Evolutionary conservation across 768 basidiomycete genomes (phyloP).

Genomic region (Collybia nuda): DNA sequence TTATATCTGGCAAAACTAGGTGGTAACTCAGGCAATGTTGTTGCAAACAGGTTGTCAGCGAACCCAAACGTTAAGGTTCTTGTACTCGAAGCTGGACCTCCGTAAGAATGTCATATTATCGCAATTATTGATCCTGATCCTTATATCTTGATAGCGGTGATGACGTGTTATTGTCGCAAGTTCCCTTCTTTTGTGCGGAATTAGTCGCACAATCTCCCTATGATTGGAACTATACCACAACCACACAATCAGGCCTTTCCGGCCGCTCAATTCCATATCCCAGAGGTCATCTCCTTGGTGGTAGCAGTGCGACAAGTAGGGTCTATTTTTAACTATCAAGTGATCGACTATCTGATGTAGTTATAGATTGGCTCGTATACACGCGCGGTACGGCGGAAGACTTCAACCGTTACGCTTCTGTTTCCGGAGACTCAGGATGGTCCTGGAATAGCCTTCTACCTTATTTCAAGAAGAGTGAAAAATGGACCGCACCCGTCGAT

Average conservation of each 20-base stretch:
- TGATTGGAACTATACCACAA: conserved; percentile 27
- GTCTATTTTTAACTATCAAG: neutral
- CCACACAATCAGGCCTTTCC: conserved; percentile 16
- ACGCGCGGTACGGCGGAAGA: conserved; percentile 28
- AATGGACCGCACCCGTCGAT: conserved; percentile 22
- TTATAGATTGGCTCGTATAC: conserved; percentile 16
- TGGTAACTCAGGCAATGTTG: conserved; percentile 12
- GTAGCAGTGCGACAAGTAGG: conserved; percentile 21
- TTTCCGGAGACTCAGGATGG: conserved; percentile 28
- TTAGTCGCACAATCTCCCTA: conserved; percentile 7
- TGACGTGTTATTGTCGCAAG: conserved; percentile 12
- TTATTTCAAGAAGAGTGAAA: conserved; percentile 27
- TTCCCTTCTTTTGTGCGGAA: conserved; percentile 10
- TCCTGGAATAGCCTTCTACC: conserved; percentile 24
- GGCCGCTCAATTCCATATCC: conserved; percentile 17
- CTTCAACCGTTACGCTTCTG: conserved; percentile 23
- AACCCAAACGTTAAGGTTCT: conserved; percentile 16
- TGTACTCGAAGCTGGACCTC: conserved; percentile 21
- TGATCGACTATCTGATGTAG: neutral
- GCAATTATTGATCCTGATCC: neutral
- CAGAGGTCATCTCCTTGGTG: conserved; percentile 23
- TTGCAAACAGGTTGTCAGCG: conserved; percentile 24
- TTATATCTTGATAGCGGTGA: conserved; percentile 9
- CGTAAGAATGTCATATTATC: conserved; percentile 9
- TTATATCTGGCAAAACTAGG: neutral